phyloP scores from a whole-genome alignment of 495 filamentous ascomycete genomes.

The Baudoinia panamericana region DNA sequence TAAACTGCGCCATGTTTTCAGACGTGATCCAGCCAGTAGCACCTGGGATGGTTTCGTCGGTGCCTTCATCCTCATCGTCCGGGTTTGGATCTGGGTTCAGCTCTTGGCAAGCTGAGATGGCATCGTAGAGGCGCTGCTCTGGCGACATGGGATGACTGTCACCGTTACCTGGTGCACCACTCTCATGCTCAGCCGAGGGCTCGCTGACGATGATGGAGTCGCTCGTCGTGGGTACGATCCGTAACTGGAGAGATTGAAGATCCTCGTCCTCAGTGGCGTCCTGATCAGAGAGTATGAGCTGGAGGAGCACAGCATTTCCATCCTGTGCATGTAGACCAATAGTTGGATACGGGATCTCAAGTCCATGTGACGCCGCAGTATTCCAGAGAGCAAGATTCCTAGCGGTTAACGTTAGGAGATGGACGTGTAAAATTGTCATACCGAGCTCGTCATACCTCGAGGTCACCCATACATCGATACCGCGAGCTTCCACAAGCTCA shows the following conservation, averaged over 20 bases:
- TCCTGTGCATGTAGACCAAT: constrained; percentile 75
- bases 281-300: constrained; percentile 48
- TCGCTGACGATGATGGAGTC: constrained; percentile 5
- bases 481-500: constrained; percentile 34
- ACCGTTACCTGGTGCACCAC: constrained; percentile 1
- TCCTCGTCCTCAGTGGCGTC: constrained; percentile 44
- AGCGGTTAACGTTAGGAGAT: neutral
- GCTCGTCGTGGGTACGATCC: constrained; percentile 46
- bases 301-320: constrained; percentile 62
- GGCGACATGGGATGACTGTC: constrained; percentile 18
- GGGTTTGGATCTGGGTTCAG: constrained; percentile 69
- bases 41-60: constrained; percentile 52
- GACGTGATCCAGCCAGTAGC: constrained; percentile 93
- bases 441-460: constrained; percentile 48
- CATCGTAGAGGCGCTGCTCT: constrained; percentile 52
- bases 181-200: too few relatives aligned
- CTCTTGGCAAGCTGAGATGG: constrained; percentile 75
- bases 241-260: constrained; percentile 56
- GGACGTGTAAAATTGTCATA: neutral
- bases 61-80: constrained; percentile 34
- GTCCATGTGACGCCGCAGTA: constrained; percentile 42
- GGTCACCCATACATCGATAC: constrained; percentile 62
- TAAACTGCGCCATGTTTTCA: constrained; percentile 78
- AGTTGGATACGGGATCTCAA: constrained; percentile 74
- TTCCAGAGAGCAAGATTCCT: constrained; percentile 68